Conservation (phyloP, 805 yeast species). For the Hanseniaspora guilliermondii region DNA sequence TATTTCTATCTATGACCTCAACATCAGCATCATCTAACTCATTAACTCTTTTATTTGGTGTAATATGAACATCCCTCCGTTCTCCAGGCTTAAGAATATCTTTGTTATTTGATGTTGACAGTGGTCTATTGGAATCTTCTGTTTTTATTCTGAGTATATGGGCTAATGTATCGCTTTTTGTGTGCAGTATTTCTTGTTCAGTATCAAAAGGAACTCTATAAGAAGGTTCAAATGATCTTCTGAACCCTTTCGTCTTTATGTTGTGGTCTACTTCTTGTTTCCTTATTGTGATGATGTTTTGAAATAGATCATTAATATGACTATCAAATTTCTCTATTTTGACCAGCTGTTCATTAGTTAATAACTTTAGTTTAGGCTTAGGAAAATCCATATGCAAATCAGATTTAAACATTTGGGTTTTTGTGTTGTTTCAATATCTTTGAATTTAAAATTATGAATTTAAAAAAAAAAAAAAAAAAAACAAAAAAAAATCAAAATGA, state of each 20-base stretch:
- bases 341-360: not conserved
- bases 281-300: not conserved
- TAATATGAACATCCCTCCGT: conserved; percentile 11
- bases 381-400: not conserved
- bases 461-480: too few species aligned
- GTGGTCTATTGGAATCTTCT: not conserved
- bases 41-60: conserved; percentile 19
- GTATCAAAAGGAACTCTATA: not conserved
- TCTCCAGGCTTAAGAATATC: not conserved
- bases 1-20: conserved; percentile 16
- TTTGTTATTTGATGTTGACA: not conserved
- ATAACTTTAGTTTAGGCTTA: not conserved
- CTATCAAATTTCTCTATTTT: not conserved
- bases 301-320: not conserved
- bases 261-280: conserved; percentile 9
- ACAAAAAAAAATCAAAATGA: too few species aligned
- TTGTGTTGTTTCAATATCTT: too few species aligned
- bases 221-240: not conserved
- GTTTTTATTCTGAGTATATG: not conserved
- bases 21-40: conserved; percentile 21
- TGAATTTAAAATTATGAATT: too few species aligned
- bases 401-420: too few species aligned
- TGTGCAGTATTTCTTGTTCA: not conserved
- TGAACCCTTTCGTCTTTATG: conserved; percentile 9
- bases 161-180: not conserved